Evolutionary conservation across 139 green algal genomes (phyloP).

Genomic region (Chlorella sp.): DNA sequence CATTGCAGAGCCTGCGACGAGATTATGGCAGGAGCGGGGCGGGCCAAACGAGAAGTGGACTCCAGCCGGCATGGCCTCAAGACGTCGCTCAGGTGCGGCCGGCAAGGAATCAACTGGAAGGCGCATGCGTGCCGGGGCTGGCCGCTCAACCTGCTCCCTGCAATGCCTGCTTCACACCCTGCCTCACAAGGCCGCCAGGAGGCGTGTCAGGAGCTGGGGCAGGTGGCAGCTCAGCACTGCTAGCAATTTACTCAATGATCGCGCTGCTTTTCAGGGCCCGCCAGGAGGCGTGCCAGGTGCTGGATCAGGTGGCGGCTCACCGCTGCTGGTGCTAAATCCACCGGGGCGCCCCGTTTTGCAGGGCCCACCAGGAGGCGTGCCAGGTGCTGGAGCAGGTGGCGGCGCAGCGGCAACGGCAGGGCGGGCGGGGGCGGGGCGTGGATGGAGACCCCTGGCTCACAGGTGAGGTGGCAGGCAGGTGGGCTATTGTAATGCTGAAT

Average conservation of each 20-base stretch:
- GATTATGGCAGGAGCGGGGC: conserved; percentile 12
- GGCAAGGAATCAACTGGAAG: too few species aligned
- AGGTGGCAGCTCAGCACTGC: too few species aligned
- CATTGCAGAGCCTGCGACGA: conserved; percentile 10
- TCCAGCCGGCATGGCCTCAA: conserved; percentile 38
- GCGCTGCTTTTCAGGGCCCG: background rate
- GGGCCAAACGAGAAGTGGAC: conserved; percentile 42
- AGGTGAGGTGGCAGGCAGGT: background rate
- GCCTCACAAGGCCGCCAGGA: too few species aligned
- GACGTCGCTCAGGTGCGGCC: conserved; percentile 22
- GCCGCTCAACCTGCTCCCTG: too few species aligned
- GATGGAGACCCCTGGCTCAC: conserved; percentile 71
- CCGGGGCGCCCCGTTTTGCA: background rate
- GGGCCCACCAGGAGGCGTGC: conserved; percentile 25
- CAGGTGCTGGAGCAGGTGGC: conserved; percentile 30
- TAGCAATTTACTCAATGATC: too few species aligned
- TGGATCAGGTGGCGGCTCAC: conserved; percentile 26
- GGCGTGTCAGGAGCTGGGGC: too few species aligned
- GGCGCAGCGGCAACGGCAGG: conserved; percentile 26
- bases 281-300: conserved; percentile 21
- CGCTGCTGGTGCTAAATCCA: background rate
- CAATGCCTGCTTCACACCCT: too few species aligned
- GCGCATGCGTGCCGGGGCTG: too few species aligned
- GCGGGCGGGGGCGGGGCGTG: conserved; percentile 1
- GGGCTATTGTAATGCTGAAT: background rate